Base-by-base conservation (phyloP, 306 rosid genomes). In the Adenanthera pavonina region DNA sequence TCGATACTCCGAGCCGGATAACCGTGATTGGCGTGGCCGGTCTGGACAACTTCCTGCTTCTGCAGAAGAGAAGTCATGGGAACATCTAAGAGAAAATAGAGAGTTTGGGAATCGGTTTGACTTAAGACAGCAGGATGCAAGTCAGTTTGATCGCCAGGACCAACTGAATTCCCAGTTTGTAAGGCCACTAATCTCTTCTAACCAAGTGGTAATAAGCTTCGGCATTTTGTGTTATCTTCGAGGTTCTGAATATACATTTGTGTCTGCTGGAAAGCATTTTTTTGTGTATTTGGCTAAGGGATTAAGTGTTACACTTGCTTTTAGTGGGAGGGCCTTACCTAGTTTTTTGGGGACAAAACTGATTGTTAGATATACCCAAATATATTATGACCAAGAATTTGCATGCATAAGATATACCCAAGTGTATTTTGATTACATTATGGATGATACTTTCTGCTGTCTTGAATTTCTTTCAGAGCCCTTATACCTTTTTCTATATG, bases 11-110 rank as follows among this genome's bases (percentile, higher is more conserved):
- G 99, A 96, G 88, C 95, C 95, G 30, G 99, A 94, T 78, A 88
- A 72, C 75, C 97, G 98, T 43, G 97, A 94, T 80, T 96, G 99
- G 99, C 99, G 94, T 87, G 94, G 91, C 52, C 94, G 98, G 6
- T 82, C 97, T 81, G 92, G 90, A 8, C 93, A 82, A 56, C 81
- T 76, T 86, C 83, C 92, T 67, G 56, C 91, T 43, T 57, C 90
- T 78, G 87, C 90, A 54, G 98, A 94, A 60, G 97, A 92, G 52
- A 91, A 89, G 83, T 89, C 97, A 64, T 88, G 94, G 97, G 97
- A 90, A 34, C 75, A 85, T 41, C 85, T 73, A 53, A 85, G 87
- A 38, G 99, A 93, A 71, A 89, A 76, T 72, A 93, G 81, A 80
- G 98, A 91, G 38, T 82, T 87, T 86, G 92, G 90, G 25, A 86